Evolutionary conservation across 257 asterid species (phyloP).

Genomic region (Jasminum sambac): DNA sequence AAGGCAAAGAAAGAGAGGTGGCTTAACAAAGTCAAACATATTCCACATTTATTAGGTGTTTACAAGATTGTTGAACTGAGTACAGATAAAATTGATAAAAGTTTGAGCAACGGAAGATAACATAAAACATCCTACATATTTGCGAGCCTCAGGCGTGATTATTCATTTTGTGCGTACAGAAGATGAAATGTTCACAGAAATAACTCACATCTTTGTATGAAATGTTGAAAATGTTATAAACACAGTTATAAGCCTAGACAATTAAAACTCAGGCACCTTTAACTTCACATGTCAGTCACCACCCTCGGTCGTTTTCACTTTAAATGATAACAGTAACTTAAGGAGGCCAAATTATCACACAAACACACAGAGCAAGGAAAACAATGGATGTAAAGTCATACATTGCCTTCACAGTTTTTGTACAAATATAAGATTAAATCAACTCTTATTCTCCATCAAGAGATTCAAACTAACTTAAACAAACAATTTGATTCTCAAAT

Average conservation of each 20-base stretch:
- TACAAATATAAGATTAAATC: conserved; percentile 2
- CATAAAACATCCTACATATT: not conserved
- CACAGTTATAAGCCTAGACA: not conserved
- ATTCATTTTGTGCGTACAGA: not conserved
- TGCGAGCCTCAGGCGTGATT: not conserved
- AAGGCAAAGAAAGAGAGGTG: not conserved
- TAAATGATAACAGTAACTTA: not conserved
- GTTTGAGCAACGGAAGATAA: not conserved
- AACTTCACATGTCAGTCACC: not conserved
- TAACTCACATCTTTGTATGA: not conserved
- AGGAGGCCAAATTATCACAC: not conserved
- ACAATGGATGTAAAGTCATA: not conserved
- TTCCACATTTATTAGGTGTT: not conserved
- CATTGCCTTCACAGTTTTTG: not conserved
- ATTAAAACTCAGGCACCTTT: not conserved
- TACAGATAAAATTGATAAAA: not conserved
- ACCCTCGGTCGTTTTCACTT: not conserved
- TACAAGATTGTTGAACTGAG: not conserved
- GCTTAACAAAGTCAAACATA: not conserved
- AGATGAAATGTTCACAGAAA: not conserved
- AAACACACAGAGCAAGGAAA: not conserved
- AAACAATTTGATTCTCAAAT: not conserved
- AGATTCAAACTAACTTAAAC: not conserved
- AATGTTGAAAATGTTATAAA: not conserved
- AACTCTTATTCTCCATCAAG: not conserved